Base-by-base conservation (phyloP, 1,139 yeast genomes). In the Kodamaea plutei region DNA sequence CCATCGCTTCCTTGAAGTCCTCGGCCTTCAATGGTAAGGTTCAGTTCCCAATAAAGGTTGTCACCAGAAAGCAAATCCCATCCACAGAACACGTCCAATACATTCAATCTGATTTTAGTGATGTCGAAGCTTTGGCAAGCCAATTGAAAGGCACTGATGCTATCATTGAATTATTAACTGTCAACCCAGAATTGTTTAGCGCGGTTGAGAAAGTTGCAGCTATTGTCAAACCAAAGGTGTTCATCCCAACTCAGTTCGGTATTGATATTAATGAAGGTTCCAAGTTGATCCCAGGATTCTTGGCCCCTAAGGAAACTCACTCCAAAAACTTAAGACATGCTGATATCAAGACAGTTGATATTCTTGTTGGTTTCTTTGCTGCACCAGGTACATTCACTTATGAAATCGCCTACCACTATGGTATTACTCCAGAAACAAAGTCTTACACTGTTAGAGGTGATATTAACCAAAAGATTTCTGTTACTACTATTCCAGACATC, bases 171-270 rank as follows among this genome's bases (percentile, higher is more conserved):
- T 52, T 76, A 30, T 43, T 61, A 16, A 50, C 57, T n/a, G 44
- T 55, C 5, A 38, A 38, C 17, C 61, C 63, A 2, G 29, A 50
- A 14, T 54, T 27, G 16, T 29, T 53, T 15, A 42, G 52, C 3
- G 39, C 39, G 5, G 32, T 61, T 21, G 67, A 61, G 39, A 45
- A 52, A 31, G 44, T 76, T 5, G 64, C 70, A 3, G 46, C 48
- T 6, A 48, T 47, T 11, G 65, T 68, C 23, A 66, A 62, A 44
- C 76, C 78, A 26, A 69, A 73, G 48, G 45, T 77, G 20, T 77
- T 67, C 52, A 65, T 79, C 35, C 82, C 84, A 22, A 72, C 84
- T 4, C 84, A 78, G 46, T 79, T 73, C 44, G 85, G 85, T 27
- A 47, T 59, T 23, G 75, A 75, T 30, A 38, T 63, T 21, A 47